Percentiles rank a stretch among this genome's conserved stretches.
Evolutionary conservation across 768 basidiomycete genomes (phyloP).

Genomic region (Mrakia gelida): DNA sequence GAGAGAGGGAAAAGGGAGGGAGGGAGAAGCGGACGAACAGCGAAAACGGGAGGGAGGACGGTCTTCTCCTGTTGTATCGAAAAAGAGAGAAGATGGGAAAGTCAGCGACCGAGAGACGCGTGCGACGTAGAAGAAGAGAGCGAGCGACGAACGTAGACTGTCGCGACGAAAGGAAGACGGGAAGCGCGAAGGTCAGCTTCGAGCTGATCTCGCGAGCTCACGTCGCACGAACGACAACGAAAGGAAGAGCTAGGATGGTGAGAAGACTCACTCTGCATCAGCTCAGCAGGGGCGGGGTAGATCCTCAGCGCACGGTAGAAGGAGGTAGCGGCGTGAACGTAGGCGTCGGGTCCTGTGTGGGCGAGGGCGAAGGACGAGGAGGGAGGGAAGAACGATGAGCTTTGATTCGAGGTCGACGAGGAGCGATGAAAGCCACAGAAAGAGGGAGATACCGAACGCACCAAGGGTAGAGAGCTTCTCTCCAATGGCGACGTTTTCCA

Average conservation of each 20-base stretch:
- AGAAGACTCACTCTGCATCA: constrained; percentile 61
- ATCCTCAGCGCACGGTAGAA: constrained; percentile 93
- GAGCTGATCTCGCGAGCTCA: too few species aligned
- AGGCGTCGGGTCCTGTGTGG: constrained; percentile 65
- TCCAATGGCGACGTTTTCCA: constrained; percentile 79
- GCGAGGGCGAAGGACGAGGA: background rate
- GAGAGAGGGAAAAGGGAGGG: background rate
- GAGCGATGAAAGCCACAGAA: too few species aligned
- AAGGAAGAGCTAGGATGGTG: background rate
- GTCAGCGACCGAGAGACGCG: background rate
- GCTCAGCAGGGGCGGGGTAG: constrained; percentile 89
- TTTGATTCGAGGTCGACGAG: background rate
- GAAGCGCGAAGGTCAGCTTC: background rate
- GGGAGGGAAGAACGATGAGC: background rate
- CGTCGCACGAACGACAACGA: constrained; percentile 36
- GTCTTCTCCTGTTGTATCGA: constrained; percentile 69
- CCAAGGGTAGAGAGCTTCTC: constrained; percentile 77
- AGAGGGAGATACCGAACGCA: too few species aligned
- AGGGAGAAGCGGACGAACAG: constrained; percentile 1
- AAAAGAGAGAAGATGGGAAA: background rate
- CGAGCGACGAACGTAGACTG: constrained; percentile 6
- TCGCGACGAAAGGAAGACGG: background rate
- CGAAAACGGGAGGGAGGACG: constrained; percentile 57
- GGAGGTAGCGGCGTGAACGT: constrained; percentile 74
- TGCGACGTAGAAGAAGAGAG: too few species aligned